Evolutionary conservation across 768 basidiomycete species (phyloP).

Genomic region (Pleurotus sapidus): DNA sequence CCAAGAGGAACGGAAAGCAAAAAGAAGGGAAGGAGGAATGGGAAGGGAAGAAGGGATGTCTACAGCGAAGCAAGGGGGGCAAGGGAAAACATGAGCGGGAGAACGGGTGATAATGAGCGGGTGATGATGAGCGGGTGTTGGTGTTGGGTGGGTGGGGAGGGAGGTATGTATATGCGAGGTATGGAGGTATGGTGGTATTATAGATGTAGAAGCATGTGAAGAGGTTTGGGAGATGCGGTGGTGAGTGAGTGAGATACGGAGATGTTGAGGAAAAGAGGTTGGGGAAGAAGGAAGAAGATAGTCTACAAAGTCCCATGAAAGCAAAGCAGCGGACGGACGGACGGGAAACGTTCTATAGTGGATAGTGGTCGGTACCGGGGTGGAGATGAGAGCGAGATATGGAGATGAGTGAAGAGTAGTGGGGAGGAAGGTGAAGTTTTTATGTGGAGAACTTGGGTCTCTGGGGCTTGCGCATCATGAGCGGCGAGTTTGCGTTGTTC

Average conservation of each 20-base stretch:
- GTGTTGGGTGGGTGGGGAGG: too few relatives aligned
- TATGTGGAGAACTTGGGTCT: constrained; percentile 4
- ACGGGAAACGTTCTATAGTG: background rate
- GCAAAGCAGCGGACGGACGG: background rate
- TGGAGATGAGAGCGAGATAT: background rate
- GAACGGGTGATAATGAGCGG: too few relatives aligned
- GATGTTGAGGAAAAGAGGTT: background rate
- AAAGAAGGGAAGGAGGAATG: background rate
- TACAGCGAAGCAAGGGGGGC: too few relatives aligned
- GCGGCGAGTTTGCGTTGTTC: constrained; percentile 37
- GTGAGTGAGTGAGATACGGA: too few relatives aligned
- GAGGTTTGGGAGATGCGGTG: too few relatives aligned
- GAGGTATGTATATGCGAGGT: too few relatives aligned
- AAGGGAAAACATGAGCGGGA: too few relatives aligned
- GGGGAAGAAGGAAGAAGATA: background rate
- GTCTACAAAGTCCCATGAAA: constrained; percentile 5
- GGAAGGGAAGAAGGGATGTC: background rate
- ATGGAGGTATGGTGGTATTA: background rate
- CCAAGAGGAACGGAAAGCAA: background rate
- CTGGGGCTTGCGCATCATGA: constrained; percentile 55
- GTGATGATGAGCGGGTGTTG: too few relatives aligned
- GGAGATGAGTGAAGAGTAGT: too few relatives aligned
- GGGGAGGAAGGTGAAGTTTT: background rate
- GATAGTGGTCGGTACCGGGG: background rate
- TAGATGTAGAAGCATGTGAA: too few relatives aligned